A percentile compares a stretch with the other conserved stretches of the same genome.
Evolutionary conservation across 2,329 filamentous ascomycete species (phyloP).

Genomic region (Ascochyta clinopodiicola): DNA sequence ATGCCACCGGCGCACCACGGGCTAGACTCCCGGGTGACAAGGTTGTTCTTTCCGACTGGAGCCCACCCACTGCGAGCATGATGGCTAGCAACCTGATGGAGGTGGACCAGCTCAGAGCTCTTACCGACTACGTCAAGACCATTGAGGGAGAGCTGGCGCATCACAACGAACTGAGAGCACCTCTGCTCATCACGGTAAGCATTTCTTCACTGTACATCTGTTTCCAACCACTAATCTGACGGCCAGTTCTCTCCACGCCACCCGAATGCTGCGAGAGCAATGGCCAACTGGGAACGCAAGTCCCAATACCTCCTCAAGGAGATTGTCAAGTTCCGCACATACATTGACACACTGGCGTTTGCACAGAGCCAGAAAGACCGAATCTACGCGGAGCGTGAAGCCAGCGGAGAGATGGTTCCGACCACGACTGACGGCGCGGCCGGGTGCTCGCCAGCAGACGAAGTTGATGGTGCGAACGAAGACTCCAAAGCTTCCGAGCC

Average conservation of each 20-base stretch:
- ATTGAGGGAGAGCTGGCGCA: constrained; percentile 84
- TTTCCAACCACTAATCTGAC: constrained; percentile 16
- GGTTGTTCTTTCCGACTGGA: constrained; percentile 85
- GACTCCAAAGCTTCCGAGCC: constrained; percentile 35
- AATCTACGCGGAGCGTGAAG: constrained; percentile 63
- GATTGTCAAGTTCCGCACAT: constrained; percentile 96
- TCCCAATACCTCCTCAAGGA: constrained; percentile 88
- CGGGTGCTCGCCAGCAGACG: constrained; percentile 19
- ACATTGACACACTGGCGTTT: constrained; percentile 81
- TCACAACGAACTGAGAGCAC: constrained; percentile 86
- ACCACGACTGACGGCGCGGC: constrained; percentile 21
- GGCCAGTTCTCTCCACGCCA: constrained; percentile 79
- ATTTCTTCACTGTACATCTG: background rate
- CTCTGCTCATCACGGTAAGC: constrained; percentile 81
- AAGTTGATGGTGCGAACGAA: constrained; percentile 46
- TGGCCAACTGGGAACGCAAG: constrained; percentile 98
- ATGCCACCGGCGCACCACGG: constrained; percentile 62
- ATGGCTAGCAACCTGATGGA: constrained; percentile 81
- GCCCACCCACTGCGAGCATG: constrained; percentile 87
- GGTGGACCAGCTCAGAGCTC: constrained; percentile 76
- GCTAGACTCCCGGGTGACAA: constrained; percentile 82
- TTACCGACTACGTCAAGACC: constrained; percentile 80
- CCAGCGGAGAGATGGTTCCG: constrained; percentile 27
- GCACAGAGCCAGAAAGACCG: constrained; percentile 74
- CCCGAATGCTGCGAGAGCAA: constrained; percentile 79